Evolutionary conservation across 2,329 filamentous ascomycete species (phyloP), one percentile per base, ranked within the genome.

Genomic region (Monosporascus sp.): DNA sequence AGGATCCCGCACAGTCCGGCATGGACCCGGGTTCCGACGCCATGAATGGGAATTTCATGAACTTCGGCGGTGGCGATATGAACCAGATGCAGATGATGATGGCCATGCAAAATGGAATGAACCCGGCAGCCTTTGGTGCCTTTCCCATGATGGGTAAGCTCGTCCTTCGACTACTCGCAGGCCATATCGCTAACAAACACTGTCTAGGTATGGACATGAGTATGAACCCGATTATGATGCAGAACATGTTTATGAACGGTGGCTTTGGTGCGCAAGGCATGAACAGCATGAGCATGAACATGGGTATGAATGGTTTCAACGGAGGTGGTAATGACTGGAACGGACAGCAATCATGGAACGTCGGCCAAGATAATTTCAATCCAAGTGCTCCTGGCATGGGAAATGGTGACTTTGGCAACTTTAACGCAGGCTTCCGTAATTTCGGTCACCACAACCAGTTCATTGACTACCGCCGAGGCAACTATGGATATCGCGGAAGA

Each of bases 361-460:
- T 84, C 80, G 83, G 84, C 80, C 86, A 88, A 87, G 87, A 89
- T 89, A 90, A 89, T 87, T 90, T 84, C 86, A 91, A 85, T 85
- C 81, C 84, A 88, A 90, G 84, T 88, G 85, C 84, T 82, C 81
- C 83, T 81, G 84, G 85, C 80, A 89, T 89, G 82, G 85, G 84
- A 75, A 80, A 80, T 79, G 85, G 86, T 88, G 87, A 89, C 77
- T 90, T 82, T 84, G 87, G 86, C 77, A 81, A 82, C 77, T 85
- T 86, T 83, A 87, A 88, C 79, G 79, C 84, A 79, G 86, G 85
- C 77, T 89, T 82, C 79, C 81, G 81, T 85, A 90, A 90, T 81
- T 91, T 88, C 84, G 85, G 85, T 74, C 83, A 85, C 73, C 76
- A 88, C 74, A 83, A 83, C 75, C 74, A 86, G 73, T 86, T 83